phyloP scores from a whole-genome alignment of 768 basidiomycete genomes.

The Kwoniella mangroviensis region DNA sequence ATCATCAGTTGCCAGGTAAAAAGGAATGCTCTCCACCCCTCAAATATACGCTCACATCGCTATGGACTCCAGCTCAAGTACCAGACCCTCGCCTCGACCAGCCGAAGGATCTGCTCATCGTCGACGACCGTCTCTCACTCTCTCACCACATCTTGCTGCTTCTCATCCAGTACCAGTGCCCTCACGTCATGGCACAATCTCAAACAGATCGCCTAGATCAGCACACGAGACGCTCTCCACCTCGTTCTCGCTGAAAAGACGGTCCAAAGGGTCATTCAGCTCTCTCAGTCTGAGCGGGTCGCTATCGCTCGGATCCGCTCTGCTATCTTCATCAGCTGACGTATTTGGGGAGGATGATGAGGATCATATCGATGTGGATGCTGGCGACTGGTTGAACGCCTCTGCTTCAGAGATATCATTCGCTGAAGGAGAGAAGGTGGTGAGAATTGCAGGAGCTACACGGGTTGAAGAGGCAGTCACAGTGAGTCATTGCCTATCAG shows the following conservation, averaged over 20 bases:
- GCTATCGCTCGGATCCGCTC: constrained; percentile 9
- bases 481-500: constrained; percentile 23
- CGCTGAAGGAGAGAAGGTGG: constrained; percentile 4
- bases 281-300: constrained; percentile 27
- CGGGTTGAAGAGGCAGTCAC: constrained; percentile 43
- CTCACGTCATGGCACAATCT: constrained; percentile 25
- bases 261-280: constrained; percentile 22
- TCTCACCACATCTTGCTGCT: constrained; percentile 11
- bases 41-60: neutral
- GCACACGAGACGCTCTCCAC: constrained; percentile 9
- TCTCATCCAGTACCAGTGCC: constrained; percentile 26
- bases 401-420: constrained; percentile 19
- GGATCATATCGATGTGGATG: constrained; percentile 13
- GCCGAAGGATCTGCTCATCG: neutral
- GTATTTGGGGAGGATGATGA: constrained; percentile 1
- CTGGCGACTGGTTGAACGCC: constrained; percentile 31
- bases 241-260: constrained; percentile 20
- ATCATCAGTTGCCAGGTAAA: neutral
- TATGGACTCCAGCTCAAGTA: neutral
- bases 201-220: constrained; percentile 5
- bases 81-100: neutral
- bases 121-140: constrained; percentile 15
- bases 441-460: constrained; percentile 25
- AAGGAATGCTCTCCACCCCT: too few relatives aligned
- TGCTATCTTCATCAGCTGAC: constrained; percentile 6